These are phyloP conservation scores for Croton setiger DNA, from an alignment of 441 rosid species.

Conservation along the genomic window DNA sequence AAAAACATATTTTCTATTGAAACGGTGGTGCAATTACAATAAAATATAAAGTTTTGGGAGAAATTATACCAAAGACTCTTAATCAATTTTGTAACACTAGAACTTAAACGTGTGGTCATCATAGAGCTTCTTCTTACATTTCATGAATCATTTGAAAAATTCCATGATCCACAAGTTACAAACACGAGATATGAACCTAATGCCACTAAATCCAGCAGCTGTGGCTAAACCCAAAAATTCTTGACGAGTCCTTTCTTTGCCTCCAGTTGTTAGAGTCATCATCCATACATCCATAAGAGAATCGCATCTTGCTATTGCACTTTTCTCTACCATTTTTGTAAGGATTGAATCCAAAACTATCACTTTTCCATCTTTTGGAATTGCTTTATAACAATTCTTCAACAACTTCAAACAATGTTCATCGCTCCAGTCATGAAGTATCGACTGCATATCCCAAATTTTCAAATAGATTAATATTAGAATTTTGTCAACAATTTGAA, in stretches of 20 bases:
- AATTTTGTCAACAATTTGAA: no score
- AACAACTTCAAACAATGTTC: not conserved
- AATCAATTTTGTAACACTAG: no score
- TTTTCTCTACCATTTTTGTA: not conserved
- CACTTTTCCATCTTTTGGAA: not conserved
- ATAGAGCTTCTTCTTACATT: no score
- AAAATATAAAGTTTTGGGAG: no score
- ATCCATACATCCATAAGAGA: not conserved
- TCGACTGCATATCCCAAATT: not conserved
- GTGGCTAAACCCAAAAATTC: not conserved
- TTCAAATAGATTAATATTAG: no score
- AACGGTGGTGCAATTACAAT: no score
- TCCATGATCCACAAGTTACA: constrained; percentile 4
- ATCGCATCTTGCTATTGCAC: not conserved
- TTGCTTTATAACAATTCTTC: constrained; percentile 1
- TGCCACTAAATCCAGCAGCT: not conserved
- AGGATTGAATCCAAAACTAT: not conserved
- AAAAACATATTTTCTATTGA: no score
- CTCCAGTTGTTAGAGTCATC: not conserved
- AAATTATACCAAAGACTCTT: no score
- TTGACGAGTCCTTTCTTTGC: not conserved
- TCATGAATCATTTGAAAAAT: not conserved
- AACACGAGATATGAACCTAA: not conserved
- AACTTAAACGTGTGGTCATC: no score
- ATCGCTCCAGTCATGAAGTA: not conserved